phyloP scores from a whole-genome alignment of 2,329 filamentous ascomycete species.

The Calonectria hongkongensis region DNA sequence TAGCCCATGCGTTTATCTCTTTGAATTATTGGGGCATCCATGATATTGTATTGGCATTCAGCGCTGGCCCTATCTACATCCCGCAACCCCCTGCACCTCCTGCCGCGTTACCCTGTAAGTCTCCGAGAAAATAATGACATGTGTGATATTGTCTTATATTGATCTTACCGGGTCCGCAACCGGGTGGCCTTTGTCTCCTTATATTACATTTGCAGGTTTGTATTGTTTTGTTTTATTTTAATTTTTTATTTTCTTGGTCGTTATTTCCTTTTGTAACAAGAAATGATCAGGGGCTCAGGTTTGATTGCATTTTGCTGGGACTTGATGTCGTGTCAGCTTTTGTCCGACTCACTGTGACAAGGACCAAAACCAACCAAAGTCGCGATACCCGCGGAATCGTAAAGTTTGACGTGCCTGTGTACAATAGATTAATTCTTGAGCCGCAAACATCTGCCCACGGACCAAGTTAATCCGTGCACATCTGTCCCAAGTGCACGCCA shows the following conservation, averaged over 20 bases:
- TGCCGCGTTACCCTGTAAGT: background rate
- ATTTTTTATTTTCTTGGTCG: too few relatives aligned
- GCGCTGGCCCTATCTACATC: background rate
- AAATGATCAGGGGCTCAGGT: background rate
- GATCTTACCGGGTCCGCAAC: background rate
- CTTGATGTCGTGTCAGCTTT: too few relatives aligned
- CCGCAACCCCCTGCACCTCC: background rate
- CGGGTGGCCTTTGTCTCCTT: background rate
- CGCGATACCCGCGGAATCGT: background rate
- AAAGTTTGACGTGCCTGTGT: background rate
- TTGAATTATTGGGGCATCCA: background rate
- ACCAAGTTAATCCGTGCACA: slow-evolving; percentile 13
- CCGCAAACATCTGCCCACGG: background rate
- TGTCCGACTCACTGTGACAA: background rate
- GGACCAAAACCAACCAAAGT: background rate
- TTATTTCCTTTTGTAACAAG: too few relatives aligned
- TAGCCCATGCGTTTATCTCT: background rate
- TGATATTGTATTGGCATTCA: background rate
- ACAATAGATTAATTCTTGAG: background rate
- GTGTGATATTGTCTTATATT: background rate
- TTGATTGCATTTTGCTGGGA: too few relatives aligned
- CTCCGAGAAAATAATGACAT: background rate
- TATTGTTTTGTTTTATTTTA: background rate
- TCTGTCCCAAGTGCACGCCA: background rate
- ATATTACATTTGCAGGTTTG: background rate